Evolutionary conservation across 306 rosid species (phyloP), one percentile per base, ranked within the genome.

Genomic region (Pyrus betulifolia): DNA sequence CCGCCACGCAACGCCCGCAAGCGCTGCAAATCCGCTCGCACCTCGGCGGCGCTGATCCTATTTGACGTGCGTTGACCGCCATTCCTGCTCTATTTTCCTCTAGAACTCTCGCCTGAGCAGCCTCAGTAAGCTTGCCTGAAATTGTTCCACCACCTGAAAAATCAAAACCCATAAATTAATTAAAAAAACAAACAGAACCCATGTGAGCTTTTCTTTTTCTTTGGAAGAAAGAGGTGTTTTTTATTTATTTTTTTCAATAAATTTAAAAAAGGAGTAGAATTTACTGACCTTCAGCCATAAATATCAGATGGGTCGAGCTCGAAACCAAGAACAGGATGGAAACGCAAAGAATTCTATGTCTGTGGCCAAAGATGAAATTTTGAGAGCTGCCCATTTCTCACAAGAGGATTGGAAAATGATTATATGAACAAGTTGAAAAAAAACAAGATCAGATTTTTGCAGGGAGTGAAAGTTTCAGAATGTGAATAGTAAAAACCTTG

Each of bases 31-130:
- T 78, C 54, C 75, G 63, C 71, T 75, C 89, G 80, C 98, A 93
- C 70, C 72, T 83, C 3, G 97, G 98, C 6, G 96, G 98, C 25
- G 84, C 82, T 71, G 97, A 93, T 55, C 98, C 97, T 79, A 90
- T 84, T 57, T 66, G 87, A 58, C 63, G 83, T 31, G 75, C 22
- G 70, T 74, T 80, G 21, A 13, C 59, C 42, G 11, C 67, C 78
- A 28, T n/a, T 65, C 51, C 70, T 62, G 75, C 35, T 78, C 33
- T 80, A 31, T 42, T n/a, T 65, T 75, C 86, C 62, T 69, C 76
- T 18, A 64, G 57, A 38, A 59, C 17, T 63, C 80, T 77, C 80
- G 88, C 89, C 86, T 83, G 73, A 33, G 81, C 4, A 58, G 74
- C 74, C 68, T 86, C 74, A 67, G 67, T 62, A 63, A 44, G 77